Base-by-base conservation (phyloP, 2,329 filamentous ascomycete species). In the Scytalidium lignicola region DNA sequence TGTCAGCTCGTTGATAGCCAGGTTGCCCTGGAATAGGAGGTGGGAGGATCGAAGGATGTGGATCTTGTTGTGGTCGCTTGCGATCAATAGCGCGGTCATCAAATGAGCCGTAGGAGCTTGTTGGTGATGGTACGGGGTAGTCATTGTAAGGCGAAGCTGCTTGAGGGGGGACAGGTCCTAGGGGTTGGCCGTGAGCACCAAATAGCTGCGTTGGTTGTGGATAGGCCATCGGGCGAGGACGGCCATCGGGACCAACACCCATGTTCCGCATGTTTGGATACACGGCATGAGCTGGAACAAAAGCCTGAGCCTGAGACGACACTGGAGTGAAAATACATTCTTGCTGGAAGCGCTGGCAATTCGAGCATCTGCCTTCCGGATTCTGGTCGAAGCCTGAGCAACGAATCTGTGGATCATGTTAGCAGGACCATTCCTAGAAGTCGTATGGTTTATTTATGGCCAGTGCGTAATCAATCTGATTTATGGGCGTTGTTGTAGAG, bases 301-400 rank as follows among this genome's bases (percentile, higher is more conserved):
- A 88, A 10, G 85, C 85, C 65, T 87, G 84, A 8, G 83, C 81
- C 67, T 88, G 84, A 10, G 83, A 85, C 3, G 83, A 87, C 20
- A 89, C 85, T 2, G 85, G 85, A 1, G 84, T 88, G 67, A 89
- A 89, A 67, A 89, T 81, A 68, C 85, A 89, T 63, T 87, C 83
- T 67, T 88, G 85, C 56, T 85, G 84, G 69, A 88, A 89, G 43
- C 85, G 75, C 55, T 83, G 74, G 63, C 85, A 89, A 65, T 88
- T 88, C 61, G 76, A 80, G 72, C 85, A 89, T 52, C 83, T 80
- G 51, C 85, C 85, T 65, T 88, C 82, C 37, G 83, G 79, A 37
- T 83, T 86, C 49, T 78, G 79, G 60, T 88, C 85, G 63, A 88
- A 89, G 22, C 85, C 85, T 3, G 85, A 88, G 72, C 85, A 89